A percentile compares a stretch with the other conserved stretches of the same genome.
Conservation (phyloP, 2,329 filamentous ascomycete species). For the Aspergillus novoparasiticus region DNA sequence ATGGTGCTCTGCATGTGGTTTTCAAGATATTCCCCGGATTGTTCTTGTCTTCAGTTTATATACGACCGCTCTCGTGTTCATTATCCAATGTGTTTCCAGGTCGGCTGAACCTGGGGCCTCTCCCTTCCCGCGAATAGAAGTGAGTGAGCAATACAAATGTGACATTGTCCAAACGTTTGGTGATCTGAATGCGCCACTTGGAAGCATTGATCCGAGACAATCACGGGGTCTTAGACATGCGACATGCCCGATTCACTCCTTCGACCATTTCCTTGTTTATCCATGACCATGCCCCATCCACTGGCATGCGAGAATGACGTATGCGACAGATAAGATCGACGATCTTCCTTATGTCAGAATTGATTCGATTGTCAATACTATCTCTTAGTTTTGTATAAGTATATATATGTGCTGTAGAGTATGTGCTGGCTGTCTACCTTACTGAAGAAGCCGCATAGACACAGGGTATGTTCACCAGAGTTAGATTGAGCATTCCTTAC, state of each 20-base stretch:
- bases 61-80: constrained; percentile 8
- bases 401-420: background rate
- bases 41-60: constrained; percentile 11
- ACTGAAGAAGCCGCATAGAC: background rate
- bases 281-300: background rate
- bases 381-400: background rate
- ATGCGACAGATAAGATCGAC: background rate
- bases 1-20: constrained; percentile 19
- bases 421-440: background rate
- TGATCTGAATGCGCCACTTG: background rate
- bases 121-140: background rate
- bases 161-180: background rate
- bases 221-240: background rate
- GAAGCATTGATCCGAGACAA: background rate
- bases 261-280: background rate
- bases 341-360: background rate
- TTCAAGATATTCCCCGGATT: constrained; percentile 17
- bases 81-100: constrained; percentile 3
- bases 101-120: background rate
- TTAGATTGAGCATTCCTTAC: background rate
- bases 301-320: background rate
- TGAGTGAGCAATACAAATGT: background rate
- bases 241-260: background rate
- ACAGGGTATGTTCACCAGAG: background rate
- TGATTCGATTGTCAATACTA: background rate